Conservation (phyloP, 768 basidiomycete species). For the Mycena pura region DNA sequence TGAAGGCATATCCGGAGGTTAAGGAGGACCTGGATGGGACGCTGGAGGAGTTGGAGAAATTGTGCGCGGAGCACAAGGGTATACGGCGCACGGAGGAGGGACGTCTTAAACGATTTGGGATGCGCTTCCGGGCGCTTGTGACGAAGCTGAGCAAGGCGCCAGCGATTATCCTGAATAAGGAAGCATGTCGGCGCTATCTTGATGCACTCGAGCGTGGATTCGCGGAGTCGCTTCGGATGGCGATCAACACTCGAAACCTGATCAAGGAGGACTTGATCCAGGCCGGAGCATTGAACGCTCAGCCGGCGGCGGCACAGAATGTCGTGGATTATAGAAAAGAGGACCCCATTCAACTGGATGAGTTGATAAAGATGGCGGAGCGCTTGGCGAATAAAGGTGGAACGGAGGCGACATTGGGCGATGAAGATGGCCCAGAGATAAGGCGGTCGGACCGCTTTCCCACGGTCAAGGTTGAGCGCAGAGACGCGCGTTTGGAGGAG, state of each 20-base stretch:
- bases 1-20: slow-evolving; percentile 10
- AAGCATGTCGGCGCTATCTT: slow-evolving; percentile 10
- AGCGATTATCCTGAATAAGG: slow-evolving; percentile 8
- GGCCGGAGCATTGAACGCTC: not conserved
- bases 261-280: slow-evolving; percentile 4
- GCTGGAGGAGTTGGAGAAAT: not conserved
- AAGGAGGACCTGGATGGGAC: slow-evolving; percentile 10
- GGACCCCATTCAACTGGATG: slow-evolving; percentile 13
- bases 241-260: slow-evolving; percentile 7
- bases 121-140: not conserved
- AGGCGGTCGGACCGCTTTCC: slow-evolving; percentile 16
- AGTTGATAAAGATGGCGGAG: slow-evolving; percentile 15
- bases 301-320: not conserved
- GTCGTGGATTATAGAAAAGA: not conserved
- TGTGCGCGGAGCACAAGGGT: slow-evolving; percentile 1
- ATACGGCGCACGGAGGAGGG: slow-evolving; percentile 13
- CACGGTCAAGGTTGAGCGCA: slow-evolving; percentile 6
- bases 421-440: not conserved
- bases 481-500: slow-evolving; percentile 11
- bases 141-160: slow-evolving; percentile 9
- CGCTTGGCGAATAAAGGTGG: slow-evolving; percentile 1
- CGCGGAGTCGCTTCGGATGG: slow-evolving; percentile 1
- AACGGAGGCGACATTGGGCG: slow-evolving; percentile 5
- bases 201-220: slow-evolving; percentile 7
- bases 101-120: not conserved